Conservation (phyloP, 441 rosid species). For the Bruguiera hainesii region DNA sequence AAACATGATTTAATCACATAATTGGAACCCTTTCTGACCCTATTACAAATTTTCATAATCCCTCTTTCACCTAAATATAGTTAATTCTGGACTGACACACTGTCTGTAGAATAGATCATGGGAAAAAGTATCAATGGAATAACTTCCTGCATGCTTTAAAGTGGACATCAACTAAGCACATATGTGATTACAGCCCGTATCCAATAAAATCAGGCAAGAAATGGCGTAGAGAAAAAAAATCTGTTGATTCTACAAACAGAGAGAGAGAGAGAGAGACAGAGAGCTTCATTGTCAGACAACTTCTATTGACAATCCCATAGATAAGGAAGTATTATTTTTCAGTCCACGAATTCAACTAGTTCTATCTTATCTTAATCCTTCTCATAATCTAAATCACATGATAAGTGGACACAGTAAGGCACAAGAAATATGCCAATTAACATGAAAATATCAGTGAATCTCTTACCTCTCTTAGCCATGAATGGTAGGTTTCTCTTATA, state of each 20-base stretch:
- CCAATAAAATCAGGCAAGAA: no score
- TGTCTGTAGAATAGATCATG: no score
- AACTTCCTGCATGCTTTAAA: neutral
- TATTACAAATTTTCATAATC: neutral
- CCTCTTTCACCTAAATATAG: neutral
- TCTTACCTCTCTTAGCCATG: conserved; percentile 91
- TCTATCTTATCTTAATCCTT: neutral
- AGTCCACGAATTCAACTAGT: neutral
- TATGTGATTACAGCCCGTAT: no score
- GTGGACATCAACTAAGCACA: neutral
- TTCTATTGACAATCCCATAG: neutral
- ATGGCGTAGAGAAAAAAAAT: no score
- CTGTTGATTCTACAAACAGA: no score
- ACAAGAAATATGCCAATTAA: neutral
- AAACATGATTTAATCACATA: neutral
- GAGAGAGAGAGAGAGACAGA: neutral
- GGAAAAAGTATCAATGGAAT: neutral
- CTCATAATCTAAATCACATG: neutral
- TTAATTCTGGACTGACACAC: neutral
- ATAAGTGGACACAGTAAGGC: neutral
- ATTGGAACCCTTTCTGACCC: neutral
- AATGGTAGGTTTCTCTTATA: conserved; percentile 86
- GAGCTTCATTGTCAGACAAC: neutral
- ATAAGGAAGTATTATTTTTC: neutral
- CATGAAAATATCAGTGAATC: neutral